Evolutionary conservation across 345 rosid species (phyloP), one percentile per base, ranked within the genome.

Genomic region (Orychophragmus violaceus): DNA sequence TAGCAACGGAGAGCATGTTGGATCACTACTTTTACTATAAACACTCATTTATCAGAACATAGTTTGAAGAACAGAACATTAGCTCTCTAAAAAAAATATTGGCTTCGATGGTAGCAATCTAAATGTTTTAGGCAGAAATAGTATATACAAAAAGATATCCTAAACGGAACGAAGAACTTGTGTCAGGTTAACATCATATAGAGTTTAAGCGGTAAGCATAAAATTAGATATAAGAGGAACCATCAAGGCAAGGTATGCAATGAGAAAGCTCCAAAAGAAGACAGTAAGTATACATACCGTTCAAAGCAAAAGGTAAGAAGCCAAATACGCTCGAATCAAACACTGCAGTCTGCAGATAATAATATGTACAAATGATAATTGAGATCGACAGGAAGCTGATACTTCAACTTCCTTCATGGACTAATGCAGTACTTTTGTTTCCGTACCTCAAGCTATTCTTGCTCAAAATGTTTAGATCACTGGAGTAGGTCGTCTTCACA

Each of bases 1-100:
- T 71, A 77, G 69, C 59, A 39, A 61, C 76, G 57, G 78, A 74
- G 88, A 81, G 83, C 71, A 60, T 51, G 18, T 41, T 48, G 32
- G 53, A 35, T 77, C 79, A 78, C 78, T 80, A 61, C 82, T 44
- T 72, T 59, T 64, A 33, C 25, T 81, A 75, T 78, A 83, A 82
- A 69, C 52, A 8, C 44, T 69, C 18, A 44, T 64, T 75, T 48
- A 49, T 49, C 58, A 57, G 23, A 16, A 53, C 9, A 46, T 22
- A 52, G 45, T 33, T 55, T 39, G 27, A 67, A 16, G 0, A 52
- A 8, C 41, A 19, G 24, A 60, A n/a, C 51, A 28, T 50, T 11
- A 60, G 28, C 21, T 13, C 62, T 22, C 27, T 52, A 18, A 36
- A 51, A 5, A 23, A 14, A 44, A 3, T 51, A 23, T 48, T 32